Base-by-base conservation (phyloP, 2,329 filamentous ascomycete genomes). In the Orbilia blumenaviensis region DNA sequence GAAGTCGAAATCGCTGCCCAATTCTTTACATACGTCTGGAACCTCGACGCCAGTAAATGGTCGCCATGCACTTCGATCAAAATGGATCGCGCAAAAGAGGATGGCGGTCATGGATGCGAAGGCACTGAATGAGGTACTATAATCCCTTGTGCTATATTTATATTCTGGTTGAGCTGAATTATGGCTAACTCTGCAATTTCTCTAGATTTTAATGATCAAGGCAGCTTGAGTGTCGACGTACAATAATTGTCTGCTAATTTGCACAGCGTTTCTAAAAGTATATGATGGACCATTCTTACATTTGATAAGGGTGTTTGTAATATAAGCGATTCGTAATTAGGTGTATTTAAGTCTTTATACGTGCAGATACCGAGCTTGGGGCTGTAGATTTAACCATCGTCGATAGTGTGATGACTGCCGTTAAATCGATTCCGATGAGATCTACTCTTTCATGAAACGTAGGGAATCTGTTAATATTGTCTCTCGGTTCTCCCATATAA, bases 51-150 rank as follows among this genome's bases (percentile, higher is more conserved):
- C 85, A 27, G 86, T 84, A 29, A 85, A 87, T 25, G 89, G 87
- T 56, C 88, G 93, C 78, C 92, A 94, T 82, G 88, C 91, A 66
- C 89, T 94, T 52, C 86, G 94, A 78, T 89, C 92, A 79, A 87
- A 92, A 75, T 92, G 94, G 83, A 97, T 98, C 80, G 91, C 91
- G 68, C 92, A 95, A 80, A 98, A 98, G 85, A 90, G 89, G 80
- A 88, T 90, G 84, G 93, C 94, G 1, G 88, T 93, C 72, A 87
- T 93, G 84, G 92, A 97, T 82, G 87, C 90, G 56, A 89, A 91
- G 81, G 92, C 93, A 12, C 84, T 98, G 81, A 94, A 94, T 82
- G 93, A 97, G 89, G 71, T 75, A 46, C 10, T 9, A 12, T 9
- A n/a, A 21, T 41, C 21, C 44, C 44, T 6, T 34, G 2, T 61